Base-by-base conservation (phyloP, 768 basidiomycete genomes). In the Suillus plorans region DNA sequence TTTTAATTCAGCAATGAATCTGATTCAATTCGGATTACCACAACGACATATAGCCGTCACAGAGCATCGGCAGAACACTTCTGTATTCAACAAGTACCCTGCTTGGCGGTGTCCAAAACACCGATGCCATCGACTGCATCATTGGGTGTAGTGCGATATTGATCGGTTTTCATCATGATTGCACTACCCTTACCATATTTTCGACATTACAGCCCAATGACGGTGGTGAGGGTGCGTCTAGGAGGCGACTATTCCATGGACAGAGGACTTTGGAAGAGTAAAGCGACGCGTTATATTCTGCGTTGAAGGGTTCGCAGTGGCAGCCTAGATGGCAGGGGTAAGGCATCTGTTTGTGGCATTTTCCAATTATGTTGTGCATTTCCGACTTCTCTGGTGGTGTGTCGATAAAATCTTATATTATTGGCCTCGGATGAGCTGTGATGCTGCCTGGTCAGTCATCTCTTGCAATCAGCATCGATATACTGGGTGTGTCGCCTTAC, bases 1-100 rank as follows among this genome's bases (percentile, higher is more conserved):
- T 64, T 61, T 28, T 69, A 66, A 69, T 41, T 37, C 49, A 66
- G 56, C 65, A 31, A 36, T 47, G 62, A 65, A 64, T 69, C 67
- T 66, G 71, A 31, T 55, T 42, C 31, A 53, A 55, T 61, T 64
- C 42, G 64, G 61, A 53, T 36, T 53, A 45, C 55, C 20, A 44
- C 5, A 16, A 42, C 5, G 41, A 52, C 56, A 44, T 44, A 41
- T 58, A 36, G 44, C 52, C 31, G 50, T 39, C 39, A n/a, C 20
- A 22, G 31, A 49, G 25, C 22, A 14, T 25, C 47, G 13, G 22
- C 22, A 49, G 13, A 49, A 25, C 47, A 13, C 22, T 22, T 49
- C 22, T 25, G 22, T 47, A 47, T 47, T 13, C n/a, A 12, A 12
- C 47, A 13, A 49, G n/a, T 25, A 3, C 13, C 22, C 6, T 25